These are phyloP conservation scores for Starmera pachycereana DNA, from an alignment of 805 yeast genomes.

Conservation along the genomic window DNA sequence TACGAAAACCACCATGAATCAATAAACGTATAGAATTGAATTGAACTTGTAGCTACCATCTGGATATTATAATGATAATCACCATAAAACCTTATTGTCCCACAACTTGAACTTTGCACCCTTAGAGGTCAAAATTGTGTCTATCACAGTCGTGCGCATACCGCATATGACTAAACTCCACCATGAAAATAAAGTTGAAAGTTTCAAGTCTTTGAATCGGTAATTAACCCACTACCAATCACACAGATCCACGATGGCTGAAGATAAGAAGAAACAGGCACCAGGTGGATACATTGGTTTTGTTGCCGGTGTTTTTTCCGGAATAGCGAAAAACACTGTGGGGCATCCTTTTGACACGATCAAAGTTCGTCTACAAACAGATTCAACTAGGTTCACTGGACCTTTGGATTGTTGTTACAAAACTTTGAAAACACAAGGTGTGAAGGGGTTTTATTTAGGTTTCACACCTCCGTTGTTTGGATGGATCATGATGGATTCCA, in stretches of 20 bases:
- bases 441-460: constrained; percentile 76
- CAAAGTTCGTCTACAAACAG: constrained; percentile 75
- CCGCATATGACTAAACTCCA: too few relatives aligned
- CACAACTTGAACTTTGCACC: too few relatives aligned
- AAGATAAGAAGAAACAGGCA: neutral
- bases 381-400: constrained; percentile 64
- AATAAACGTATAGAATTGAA: neutral
- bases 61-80: too few relatives aligned
- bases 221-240: too few relatives aligned
- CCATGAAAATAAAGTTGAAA: too few relatives aligned
- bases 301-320: constrained; percentile 82
- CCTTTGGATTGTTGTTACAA: constrained; percentile 72
- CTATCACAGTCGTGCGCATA: too few relatives aligned
- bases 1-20: neutral
- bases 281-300: constrained; percentile 48
- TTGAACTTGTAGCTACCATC: neutral
- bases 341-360: constrained; percentile 93
- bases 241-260: too few relatives aligned
- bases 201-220: too few relatives aligned
- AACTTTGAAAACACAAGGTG: constrained; percentile 67
- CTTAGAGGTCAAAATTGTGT: too few relatives aligned
- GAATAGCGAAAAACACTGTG: constrained; percentile 77
- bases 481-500: constrained; percentile 90
- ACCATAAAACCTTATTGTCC: too few relatives aligned
- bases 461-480: constrained; percentile 90